Base-by-base conservation (phyloP, 345 rosid genomes). In the Mallotus nudiflorus region DNA sequence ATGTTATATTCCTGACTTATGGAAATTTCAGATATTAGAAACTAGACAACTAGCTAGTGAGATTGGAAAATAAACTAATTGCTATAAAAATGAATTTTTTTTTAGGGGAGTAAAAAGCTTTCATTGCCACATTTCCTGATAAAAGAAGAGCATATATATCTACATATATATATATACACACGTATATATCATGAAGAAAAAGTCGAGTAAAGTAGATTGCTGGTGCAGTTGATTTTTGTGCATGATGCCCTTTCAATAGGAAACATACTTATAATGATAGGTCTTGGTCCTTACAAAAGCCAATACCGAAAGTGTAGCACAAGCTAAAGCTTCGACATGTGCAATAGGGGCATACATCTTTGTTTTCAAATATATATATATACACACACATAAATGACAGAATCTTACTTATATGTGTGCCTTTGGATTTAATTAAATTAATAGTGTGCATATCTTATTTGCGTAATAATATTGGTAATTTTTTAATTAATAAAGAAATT, bases 231-330 rank as follows among this genome's bases (percentile, higher is more conserved):
- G 73, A 61, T 35, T 35, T 49, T 19, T 52, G 68, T 52, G 74
- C 68, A 62, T 19, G 24, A 20, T 71, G 62, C 2, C 62, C 37
- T 42, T 49, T 2, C 24, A 55, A 54, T 49, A 40, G 45, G 75
- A 72, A 71, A 64, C 69, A 72, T 42, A 16, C 1, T 42, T 42
- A 20, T 54, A 9, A 31, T 45, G 46, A 72, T 53, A 64, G 9
- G 62, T 29, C 56, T 54, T 63, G 69, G 67, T 72, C 63, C 68
- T 72, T 15, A 25, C 33, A 54, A 63, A 72, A 45, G 62, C 54
- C 18, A 72, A 70, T 64, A 25, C 46, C 63, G 3, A 27, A 40
- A 52, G 69, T 53, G 60, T 29, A 53, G 44, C 6, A 52, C 42
- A 64, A 64, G 50, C 49, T 19, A 20, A 3, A 14, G n/a, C 49